Conservation (phyloP, 768 basidiomycete species). For the Naganishia onofrii region DNA sequence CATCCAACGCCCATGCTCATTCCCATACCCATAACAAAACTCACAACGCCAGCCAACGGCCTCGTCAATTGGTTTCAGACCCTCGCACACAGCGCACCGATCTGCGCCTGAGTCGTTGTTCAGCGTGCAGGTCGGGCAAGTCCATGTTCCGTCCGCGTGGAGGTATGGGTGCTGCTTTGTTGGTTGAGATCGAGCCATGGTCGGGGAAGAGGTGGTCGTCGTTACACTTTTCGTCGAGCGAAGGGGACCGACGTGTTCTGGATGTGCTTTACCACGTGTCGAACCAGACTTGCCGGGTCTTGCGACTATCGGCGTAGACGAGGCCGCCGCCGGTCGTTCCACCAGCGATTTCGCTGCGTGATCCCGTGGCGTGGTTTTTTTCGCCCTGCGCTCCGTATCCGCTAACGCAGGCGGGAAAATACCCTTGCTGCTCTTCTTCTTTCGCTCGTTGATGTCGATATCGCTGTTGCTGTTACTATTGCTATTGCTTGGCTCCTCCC, state of each 20-base stretch:
- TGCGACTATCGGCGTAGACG: neutral
- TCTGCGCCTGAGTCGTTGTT: conserved; percentile 58
- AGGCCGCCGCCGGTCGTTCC: neutral
- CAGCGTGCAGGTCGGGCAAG: conserved; percentile 63
- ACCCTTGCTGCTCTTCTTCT: conserved; percentile 20
- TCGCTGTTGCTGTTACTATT: conserved; percentile 39
- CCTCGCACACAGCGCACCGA: conserved; percentile 65
- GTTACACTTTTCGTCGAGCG: neutral
- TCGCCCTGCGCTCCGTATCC: conserved; percentile 23
- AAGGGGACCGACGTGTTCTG: too few relatives aligned
- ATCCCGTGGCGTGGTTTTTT: neutral
- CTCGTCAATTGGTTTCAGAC: conserved; percentile 53
- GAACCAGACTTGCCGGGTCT: too few relatives aligned
- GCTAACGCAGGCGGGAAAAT: conserved; percentile 10
- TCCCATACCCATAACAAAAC: conserved; percentile 64
- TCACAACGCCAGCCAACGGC: conserved; percentile 64
- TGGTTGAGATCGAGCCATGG: neutral
- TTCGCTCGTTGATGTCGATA: conserved; percentile 40
- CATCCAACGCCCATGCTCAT: conserved; percentile 68
- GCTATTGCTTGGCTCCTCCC: conserved; percentile 35
- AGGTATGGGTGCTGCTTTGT: neutral
- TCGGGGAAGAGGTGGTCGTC: neutral
- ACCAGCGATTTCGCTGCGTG: neutral
- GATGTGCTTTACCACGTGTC: too few relatives aligned
- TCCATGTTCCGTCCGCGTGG: conserved; percentile 40